phyloP scores from a whole-genome alignment of 495 filamentous ascomycete genomes.

The Neurospora tetraspora region DNA sequence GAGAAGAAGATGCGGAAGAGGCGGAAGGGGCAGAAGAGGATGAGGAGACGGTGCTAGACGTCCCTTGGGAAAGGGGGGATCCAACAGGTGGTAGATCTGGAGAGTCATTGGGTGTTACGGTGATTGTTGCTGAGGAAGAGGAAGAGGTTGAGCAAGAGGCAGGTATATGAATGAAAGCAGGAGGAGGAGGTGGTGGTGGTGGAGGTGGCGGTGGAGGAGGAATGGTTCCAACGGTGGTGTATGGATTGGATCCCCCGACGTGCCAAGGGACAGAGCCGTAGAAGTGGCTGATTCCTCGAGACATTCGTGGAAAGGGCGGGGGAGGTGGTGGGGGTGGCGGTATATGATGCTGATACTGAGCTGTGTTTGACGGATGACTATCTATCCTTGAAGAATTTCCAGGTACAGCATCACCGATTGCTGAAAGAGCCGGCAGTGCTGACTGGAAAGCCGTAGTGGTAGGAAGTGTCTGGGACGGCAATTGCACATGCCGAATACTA shows the following conservation, averaged over 20 bases:
- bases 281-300: not conserved
- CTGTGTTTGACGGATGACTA: not conserved
- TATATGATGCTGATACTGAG: not conserved
- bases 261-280: not conserved
- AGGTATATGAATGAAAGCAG: constrained; percentile 15
- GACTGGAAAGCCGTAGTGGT: not conserved
- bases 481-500: not conserved
- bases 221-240: not conserved
- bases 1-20: not conserved
- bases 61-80: not conserved
- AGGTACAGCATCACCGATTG: not conserved
- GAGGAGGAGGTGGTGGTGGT: constrained; percentile 21
- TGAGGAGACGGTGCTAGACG: constrained; percentile 2
- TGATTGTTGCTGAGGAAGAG: constrained; percentile 12
- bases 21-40: not conserved
- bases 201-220: constrained; percentile 19
- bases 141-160: constrained; percentile 2
- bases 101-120: constrained; percentile 17
- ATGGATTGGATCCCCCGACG: not conserved
- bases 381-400: not conserved
- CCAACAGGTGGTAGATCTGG: constrained; percentile 1
- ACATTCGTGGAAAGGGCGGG: not conserved
- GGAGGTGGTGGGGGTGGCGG: not conserved
- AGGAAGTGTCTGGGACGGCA: not conserved
- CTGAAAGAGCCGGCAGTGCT: not conserved